Evolutionary conservation across 352 stramenopile genomes (phyloP).

Genomic region (Saprolegnia diclina): DNA sequence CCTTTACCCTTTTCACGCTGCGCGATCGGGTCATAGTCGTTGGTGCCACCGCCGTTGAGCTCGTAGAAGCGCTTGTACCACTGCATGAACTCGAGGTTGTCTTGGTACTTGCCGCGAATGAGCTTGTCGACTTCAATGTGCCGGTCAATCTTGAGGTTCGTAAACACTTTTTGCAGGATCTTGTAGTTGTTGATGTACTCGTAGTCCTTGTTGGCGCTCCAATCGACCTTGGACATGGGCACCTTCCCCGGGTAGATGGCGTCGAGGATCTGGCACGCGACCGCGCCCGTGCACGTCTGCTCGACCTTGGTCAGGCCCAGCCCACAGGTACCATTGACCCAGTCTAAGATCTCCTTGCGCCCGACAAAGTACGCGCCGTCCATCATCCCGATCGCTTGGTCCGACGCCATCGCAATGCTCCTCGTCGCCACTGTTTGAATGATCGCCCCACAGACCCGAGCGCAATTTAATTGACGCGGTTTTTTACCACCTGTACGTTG

Average conservation of each 20-base stretch:
- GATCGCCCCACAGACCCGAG: neutral
- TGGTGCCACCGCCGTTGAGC: constrained; percentile 58
- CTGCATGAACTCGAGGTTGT: constrained; percentile 99
- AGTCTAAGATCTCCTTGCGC: constrained; percentile 97
- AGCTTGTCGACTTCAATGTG: constrained; percentile 98
- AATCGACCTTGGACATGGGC: constrained; percentile 97
- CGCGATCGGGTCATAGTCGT: constrained; percentile 91
- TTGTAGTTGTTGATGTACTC: constrained; percentile 99
- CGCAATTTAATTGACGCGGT: no score
- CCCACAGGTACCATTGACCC: constrained; percentile 95
- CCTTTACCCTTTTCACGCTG: constrained; percentile 93
- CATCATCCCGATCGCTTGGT: constrained; percentile 93
- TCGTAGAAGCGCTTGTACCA: constrained; percentile 95
- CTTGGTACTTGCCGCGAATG: constrained; percentile 98
- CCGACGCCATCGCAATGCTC: constrained; percentile 46
- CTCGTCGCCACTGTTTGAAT: constrained; percentile 3
- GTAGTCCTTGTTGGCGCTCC: constrained; percentile 95
- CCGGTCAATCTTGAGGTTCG: constrained; percentile 92
- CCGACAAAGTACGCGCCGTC: constrained; percentile 96
- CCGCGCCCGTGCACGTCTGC: constrained; percentile 93
- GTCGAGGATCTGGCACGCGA: constrained; percentile 98
- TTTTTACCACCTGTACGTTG: no score
- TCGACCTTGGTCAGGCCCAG: constrained; percentile 96
- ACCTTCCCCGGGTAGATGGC: constrained; percentile 91
- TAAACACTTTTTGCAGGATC: constrained; percentile 96